phyloP scores from a whole-genome alignment of 495 filamentous ascomycete species.

The Podospora conica region DNA sequence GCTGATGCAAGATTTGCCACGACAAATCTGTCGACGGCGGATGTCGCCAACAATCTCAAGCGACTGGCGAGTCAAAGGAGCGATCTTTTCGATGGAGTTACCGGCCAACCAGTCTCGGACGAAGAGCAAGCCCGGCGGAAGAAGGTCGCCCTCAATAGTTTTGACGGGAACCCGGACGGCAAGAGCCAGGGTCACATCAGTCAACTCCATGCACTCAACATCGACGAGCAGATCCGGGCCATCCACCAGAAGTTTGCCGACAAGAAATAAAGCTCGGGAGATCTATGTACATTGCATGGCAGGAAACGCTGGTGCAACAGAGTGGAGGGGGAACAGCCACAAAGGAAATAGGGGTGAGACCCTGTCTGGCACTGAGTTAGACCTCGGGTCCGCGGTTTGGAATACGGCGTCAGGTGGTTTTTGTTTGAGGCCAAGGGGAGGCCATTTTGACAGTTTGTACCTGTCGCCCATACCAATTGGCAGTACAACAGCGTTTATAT shows the following conservation, averaged over 20 bases:
- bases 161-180: conserved; percentile 57
- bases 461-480: background rate
- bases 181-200: conserved; percentile 49
- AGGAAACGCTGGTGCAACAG: background rate
- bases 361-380: background rate
- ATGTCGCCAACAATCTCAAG: conserved; percentile 92
- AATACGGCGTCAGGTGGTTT: background rate
- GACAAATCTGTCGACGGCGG: conserved; percentile 78
- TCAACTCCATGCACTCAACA: conserved; percentile 47
- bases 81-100: conserved; percentile 81
- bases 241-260: conserved; percentile 60
- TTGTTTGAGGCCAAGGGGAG: background rate
- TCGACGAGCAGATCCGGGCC: conserved; percentile 65
- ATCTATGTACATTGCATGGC: background rate
- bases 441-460: background rate
- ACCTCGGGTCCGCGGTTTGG: background rate
- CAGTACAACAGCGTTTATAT: background rate
- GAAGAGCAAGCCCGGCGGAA: conserved; percentile 76
- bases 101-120: conserved; percentile 58
- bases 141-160: conserved; percentile 57
- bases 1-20: conserved; percentile 75
- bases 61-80: conserved; percentile 87
- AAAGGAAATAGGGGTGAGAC: background rate
- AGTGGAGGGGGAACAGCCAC: background rate
- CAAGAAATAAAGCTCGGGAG: conserved; percentile 25